Conservation (phyloP, 805 yeast species). For the Isabelozyma gotoi region DNA sequence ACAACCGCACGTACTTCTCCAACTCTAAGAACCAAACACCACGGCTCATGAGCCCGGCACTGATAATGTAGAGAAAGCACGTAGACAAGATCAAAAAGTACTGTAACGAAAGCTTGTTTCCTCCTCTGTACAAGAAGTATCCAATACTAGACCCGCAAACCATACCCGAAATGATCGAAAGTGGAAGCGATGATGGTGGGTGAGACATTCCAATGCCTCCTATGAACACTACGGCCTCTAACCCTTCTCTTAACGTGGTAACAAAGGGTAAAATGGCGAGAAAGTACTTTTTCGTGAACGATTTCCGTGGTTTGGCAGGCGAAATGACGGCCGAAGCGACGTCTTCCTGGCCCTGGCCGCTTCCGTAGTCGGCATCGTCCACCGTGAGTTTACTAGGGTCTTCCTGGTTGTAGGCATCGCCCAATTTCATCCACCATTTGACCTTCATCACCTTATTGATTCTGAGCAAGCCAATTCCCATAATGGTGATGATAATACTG, state of each 20-base stretch:
- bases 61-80: constrained; percentile 77
- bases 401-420: constrained; percentile 35
- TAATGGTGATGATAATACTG: constrained; percentile 72
- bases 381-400: constrained; percentile 2
- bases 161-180: constrained; percentile 59
- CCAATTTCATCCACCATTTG: constrained; percentile 63
- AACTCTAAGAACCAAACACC: constrained; percentile 91
- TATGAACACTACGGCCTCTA: constrained; percentile 87
- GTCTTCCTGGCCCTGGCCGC: not conserved
- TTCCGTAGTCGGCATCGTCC: constrained; percentile 9
- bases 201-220: constrained; percentile 81
- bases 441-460: constrained; percentile 74
- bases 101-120: constrained; percentile 73
- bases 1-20: constrained; percentile 68
- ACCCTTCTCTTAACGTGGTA: constrained; percentile 84
- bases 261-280: constrained; percentile 77
- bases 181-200: constrained; percentile 56
- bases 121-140: constrained; percentile 66
- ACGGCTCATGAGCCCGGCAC: constrained; percentile 82
- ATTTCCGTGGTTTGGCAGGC: not conserved
- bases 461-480: constrained; percentile 83
- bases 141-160: constrained; percentile 65
- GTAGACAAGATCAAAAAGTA: constrained; percentile 73
- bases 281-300: constrained; percentile 59
- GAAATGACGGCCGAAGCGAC: not conserved